phyloP scores from a whole-genome alignment of 345 rosid genomes.

The Excoecaria agallocha region DNA sequence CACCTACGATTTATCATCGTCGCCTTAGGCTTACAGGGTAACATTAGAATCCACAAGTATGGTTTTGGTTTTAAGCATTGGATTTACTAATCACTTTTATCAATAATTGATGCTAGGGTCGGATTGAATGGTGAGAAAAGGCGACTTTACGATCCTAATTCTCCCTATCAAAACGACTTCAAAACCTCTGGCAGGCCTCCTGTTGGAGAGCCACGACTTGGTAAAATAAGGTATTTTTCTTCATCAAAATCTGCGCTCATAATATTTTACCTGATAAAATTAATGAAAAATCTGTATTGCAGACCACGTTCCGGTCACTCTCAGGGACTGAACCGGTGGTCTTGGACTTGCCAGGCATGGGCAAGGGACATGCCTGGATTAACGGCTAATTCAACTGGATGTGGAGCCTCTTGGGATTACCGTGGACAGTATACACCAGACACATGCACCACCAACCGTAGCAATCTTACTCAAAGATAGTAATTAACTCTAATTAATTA shows the following conservation, averaged over 20 bases:
- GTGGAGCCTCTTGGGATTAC: conserved; percentile 11
- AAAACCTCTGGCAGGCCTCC: conserved; percentile 1
- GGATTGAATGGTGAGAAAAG: conserved; percentile 6
- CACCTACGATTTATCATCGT: conserved; percentile 6
- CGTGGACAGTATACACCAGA: background rate
- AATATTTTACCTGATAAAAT: too few relatives aligned
- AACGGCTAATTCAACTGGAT: conserved; percentile 17
- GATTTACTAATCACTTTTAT: background rate
- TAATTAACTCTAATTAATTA: background rate
- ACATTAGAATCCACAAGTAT: background rate
- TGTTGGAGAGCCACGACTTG: conserved; percentile 12
- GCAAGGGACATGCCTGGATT: conserved; percentile 23
- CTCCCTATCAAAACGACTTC: background rate
- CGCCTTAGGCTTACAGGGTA: conserved; percentile 16
- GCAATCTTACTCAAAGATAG: conserved; percentile 19
- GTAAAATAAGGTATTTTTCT: conserved; percentile 22
- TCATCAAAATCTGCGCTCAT: too few relatives aligned
- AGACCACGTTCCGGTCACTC: conserved; percentile 19
- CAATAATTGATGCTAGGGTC: background rate
- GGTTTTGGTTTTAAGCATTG: background rate
- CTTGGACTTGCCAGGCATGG: conserved; percentile 22
- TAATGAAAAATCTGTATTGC: too few relatives aligned
- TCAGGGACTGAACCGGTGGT: conserved; percentile 22
- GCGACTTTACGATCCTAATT: conserved; percentile 5
- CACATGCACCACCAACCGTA: conserved; percentile 12